A percentile compares a stretch with the other conserved stretches of the same genome.
Evolutionary conservation across 148 eudicot genomes (phyloP).

Genomic region (Rhododendron mucronatum): DNA sequence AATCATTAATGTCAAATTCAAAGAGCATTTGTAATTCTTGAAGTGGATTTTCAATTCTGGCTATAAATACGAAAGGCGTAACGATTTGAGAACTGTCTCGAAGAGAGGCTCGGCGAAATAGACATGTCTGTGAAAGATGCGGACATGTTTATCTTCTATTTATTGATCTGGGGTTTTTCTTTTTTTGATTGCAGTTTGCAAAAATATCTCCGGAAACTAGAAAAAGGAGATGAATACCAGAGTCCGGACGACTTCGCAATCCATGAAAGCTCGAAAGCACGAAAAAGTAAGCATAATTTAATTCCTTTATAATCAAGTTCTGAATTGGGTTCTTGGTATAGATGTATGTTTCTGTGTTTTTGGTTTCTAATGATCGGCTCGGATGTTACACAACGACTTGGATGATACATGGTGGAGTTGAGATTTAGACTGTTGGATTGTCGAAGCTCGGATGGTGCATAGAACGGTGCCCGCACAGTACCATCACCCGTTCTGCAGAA

Average conservation of each 20-base stretch:
- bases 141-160: background rate
- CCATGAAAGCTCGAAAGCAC: slow-evolving; percentile 35
- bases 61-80: background rate
- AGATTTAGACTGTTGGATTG: no score
- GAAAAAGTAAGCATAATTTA: slow-evolving; percentile 21
- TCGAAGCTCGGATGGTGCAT: no score
- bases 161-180: background rate
- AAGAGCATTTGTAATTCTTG: background rate
- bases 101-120: background rate
- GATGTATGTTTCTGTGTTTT: background rate
- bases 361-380: background rate
- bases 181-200: slow-evolving; percentile 16
- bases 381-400: no score
- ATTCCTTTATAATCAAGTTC: background rate
- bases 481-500: background rate
- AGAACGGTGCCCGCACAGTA: no score
- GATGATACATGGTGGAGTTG: no score
- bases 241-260: slow-evolving; percentile 22
- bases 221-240: slow-evolving; percentile 22
- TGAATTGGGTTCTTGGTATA: background rate
- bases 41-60: background rate
- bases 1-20: background rate
- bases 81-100: background rate
- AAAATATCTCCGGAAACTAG: slow-evolving; percentile 2
- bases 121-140: background rate